These are phyloP conservation scores for Rhodotorula glutinis DNA, from an alignment of 1,284 basidiomycete genomes.

Conservation along the genomic window DNA sequence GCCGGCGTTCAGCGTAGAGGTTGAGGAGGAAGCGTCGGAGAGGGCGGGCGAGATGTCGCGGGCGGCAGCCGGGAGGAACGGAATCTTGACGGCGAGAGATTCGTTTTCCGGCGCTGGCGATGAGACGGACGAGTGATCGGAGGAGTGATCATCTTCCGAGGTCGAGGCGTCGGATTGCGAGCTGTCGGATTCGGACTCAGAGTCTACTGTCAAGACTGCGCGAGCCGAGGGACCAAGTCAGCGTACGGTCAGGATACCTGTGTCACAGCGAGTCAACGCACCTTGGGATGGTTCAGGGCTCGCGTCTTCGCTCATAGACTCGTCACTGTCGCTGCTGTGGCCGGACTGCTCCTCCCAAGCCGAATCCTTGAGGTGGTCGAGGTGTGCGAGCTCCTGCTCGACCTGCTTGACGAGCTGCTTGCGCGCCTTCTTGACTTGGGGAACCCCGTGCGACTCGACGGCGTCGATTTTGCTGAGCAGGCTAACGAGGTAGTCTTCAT, in stretches of 20 bases:
- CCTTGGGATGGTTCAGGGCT: not conserved
- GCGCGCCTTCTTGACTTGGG: constrained; percentile 57
- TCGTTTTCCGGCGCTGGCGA: no score
- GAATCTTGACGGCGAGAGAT: not conserved
- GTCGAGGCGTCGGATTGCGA: no score
- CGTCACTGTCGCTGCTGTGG: not conserved
- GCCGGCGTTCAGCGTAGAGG: not conserved
- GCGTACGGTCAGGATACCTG: no score
- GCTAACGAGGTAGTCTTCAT: constrained; percentile 60
- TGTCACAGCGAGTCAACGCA: not conserved
- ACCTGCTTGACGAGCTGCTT: constrained; percentile 60
- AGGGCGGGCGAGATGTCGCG: not conserved
- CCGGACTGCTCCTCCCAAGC: constrained; percentile 43
- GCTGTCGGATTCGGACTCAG: not conserved
- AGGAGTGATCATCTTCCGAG: no score
- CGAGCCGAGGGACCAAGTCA: no score
- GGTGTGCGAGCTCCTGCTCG: constrained; percentile 59
- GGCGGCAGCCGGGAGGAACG: not conserved
- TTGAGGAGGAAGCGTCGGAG: not conserved
- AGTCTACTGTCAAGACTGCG: not conserved
- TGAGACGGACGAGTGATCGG: not conserved
- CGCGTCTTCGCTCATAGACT: not conserved
- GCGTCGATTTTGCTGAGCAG: constrained; percentile 64
- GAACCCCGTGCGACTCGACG: constrained; percentile 63
- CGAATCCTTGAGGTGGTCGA: constrained; percentile 53